Evolutionary conservation across 148 eudicot species (phyloP).

Genomic region (Silene uniflora): DNA sequence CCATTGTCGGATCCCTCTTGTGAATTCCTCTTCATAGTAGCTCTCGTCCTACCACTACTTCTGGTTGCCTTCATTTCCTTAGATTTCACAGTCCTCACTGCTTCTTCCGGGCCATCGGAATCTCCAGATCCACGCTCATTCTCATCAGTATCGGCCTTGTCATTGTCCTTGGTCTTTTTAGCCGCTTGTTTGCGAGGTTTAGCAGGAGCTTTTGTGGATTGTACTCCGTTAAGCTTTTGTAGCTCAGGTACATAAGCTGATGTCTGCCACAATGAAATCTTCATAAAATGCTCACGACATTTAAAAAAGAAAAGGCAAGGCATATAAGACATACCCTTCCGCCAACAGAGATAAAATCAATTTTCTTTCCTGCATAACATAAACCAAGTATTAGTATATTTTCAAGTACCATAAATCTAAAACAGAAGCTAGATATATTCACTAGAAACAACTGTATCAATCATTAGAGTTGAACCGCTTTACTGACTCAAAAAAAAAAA

Average conservation of each 20-base stretch:
- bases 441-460: not conserved
- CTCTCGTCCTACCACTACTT: slow-evolving; percentile 32
- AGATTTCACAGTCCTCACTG: slow-evolving; percentile 28
- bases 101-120: slow-evolving; percentile 35
- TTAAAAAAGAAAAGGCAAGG: not conserved
- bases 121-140: slow-evolving; percentile 21
- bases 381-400: not conserved
- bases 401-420: not conserved
- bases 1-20: slow-evolving; percentile 14
- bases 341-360: slow-evolving; percentile 77
- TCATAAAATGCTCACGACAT: not conserved
- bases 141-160: slow-evolving; percentile 17
- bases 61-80: slow-evolving; percentile 40
- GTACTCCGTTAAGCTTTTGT: slow-evolving; percentile 63
- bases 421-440: not conserved
- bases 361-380: slow-evolving; percentile 65
- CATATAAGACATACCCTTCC: slow-evolving; percentile 65
- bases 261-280: slow-evolving; percentile 46
- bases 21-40: slow-evolving; percentile 40
- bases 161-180: slow-evolving; percentile 38
- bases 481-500: not conserved
- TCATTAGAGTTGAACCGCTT: not conserved
- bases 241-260: slow-evolving; percentile 89
- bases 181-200: slow-evolving; percentile 40
- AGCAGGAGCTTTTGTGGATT: slow-evolving; percentile 50